phyloP scores from a whole-genome alignment of 345 rosid species.

The Mercurialis annua region DNA sequence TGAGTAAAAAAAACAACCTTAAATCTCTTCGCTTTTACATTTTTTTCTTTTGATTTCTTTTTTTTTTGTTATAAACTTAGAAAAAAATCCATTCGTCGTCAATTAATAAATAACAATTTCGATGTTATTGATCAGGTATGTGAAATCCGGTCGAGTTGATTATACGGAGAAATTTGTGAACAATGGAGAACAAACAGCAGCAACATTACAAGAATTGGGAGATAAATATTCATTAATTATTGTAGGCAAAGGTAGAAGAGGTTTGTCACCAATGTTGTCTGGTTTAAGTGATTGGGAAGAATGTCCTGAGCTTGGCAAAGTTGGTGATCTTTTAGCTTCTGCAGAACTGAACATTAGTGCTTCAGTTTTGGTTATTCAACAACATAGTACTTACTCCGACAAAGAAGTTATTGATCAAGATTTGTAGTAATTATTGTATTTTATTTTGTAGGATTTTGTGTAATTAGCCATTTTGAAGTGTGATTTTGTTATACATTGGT shows the following conservation, averaged over 20 bases:
- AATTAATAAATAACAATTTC: too few relatives aligned
- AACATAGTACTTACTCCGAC: slow-evolving; percentile 24
- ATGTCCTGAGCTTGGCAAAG: slow-evolving; percentile 68
- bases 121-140: slow-evolving; percentile 36
- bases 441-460: too few relatives aligned
- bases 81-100: too few relatives aligned
- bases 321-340: slow-evolving; percentile 71
- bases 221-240: slow-evolving; percentile 58
- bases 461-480: too few relatives aligned
- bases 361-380: slow-evolving; percentile 73
- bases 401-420: not conserved
- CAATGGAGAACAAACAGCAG: slow-evolving; percentile 41
- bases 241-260: slow-evolving; percentile 58
- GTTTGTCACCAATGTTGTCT: slow-evolving; percentile 39
- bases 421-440: too few relatives aligned
- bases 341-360: slow-evolving; percentile 44
- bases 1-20: too few relatives aligned
- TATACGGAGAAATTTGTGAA: slow-evolving; percentile 51
- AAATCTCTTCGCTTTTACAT: too few relatives aligned
- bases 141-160: slow-evolving; percentile 50
- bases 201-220: slow-evolving; percentile 43
- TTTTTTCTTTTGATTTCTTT: not conserved
- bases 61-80: not conserved
- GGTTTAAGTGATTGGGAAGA: slow-evolving; percentile 88
- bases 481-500: too few relatives aligned